Evolutionary conservation across 768 basidiomycete species (phyloP).

Genomic region (Daedaleopsis sinensis): DNA sequence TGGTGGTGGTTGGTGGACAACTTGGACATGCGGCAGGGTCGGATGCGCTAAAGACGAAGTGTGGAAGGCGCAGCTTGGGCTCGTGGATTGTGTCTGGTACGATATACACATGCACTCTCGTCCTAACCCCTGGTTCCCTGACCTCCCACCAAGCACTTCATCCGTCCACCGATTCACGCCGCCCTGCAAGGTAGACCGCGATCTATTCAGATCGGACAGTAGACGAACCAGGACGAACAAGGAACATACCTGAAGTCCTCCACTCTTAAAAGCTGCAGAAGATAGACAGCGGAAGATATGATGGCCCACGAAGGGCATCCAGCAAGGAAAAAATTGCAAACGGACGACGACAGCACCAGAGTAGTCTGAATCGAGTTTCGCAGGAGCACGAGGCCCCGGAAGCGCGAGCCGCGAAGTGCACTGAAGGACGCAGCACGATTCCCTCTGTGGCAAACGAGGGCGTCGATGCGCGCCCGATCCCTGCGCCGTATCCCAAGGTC

Average conservation of each 20-base stretch:
- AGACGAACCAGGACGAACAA: background rate
- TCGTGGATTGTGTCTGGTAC: background rate
- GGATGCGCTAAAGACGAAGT: background rate
- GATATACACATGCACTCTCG: background rate
- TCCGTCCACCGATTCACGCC: background rate
- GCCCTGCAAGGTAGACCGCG: background rate
- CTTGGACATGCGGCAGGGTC: background rate
- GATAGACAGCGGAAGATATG: background rate
- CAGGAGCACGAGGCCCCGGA: conserved; percentile 22
- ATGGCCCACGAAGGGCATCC: conserved; percentile 22
- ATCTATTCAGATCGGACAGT: background rate
- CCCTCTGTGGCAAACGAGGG: conserved; percentile 21
- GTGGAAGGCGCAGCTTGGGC: background rate
- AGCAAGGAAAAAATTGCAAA: conserved; percentile 28
- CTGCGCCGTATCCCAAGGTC: conserved; percentile 25
- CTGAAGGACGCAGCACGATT: conserved; percentile 50
- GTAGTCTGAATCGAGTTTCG: conserved; percentile 75
- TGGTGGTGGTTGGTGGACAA: background rate
- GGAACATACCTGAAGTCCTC: background rate
- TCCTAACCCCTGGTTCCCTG: background rate
- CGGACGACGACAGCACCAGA: conserved; percentile 52
- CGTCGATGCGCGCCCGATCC: conserved; percentile 17
- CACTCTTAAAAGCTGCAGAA: too few species aligned
- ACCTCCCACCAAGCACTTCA: too few species aligned
- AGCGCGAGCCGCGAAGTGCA: conserved; percentile 66